Evolutionary conservation across 164 flowering plant species (phyloP), one percentile per base, ranked within the genome.

Genomic region (Euptelea pleiosperma): DNA sequence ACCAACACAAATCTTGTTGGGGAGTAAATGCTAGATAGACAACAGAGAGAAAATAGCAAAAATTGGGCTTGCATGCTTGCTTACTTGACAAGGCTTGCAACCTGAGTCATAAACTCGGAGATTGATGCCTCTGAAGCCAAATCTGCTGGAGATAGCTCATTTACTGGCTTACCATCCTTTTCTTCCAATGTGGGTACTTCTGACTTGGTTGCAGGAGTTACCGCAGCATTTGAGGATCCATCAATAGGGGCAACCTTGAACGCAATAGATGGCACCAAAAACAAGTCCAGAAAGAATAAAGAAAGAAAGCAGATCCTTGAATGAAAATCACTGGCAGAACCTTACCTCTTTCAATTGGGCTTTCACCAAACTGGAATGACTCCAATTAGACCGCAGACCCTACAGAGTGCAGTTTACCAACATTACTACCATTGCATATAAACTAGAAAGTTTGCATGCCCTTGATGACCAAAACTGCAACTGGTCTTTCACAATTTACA

Each of bases 331-430:
- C 35, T 57, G 49, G 39, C 33, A 70, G 69, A 53, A 66, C 11
- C 78, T 70, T 70, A 85, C 91, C 84, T 81, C 75, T 55, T 77
- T 79, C 54, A 59, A 44, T 58, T 77, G 80, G 44, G 84, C 82
- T 70, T 64, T 80, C 39, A 71, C 68, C 40, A 79, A 58, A 36
- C 58, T 40, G 21, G 69, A 74, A 28, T 49, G 60, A 40, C 60
- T 69, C 71, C 61, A 51, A 52, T 61, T 60, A 60, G 63, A 58
- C 51, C 65, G 73, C 55, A 59, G 60, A 44, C 68, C 73, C 83
- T 79, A 48, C 53, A 57, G 42, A 40, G 39, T 34, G 47, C n/a
- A 10, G 28, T 54, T 25, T 10, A 36, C 12, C 31, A 50, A 28
- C 39, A 19, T 49, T 39, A 55, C 14, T 6, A 22, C 26, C 12